Evolutionary conservation across 495 filamentous ascomycete genomes (phyloP).

Genomic region (Staphylotrichum tortipilum): DNA sequence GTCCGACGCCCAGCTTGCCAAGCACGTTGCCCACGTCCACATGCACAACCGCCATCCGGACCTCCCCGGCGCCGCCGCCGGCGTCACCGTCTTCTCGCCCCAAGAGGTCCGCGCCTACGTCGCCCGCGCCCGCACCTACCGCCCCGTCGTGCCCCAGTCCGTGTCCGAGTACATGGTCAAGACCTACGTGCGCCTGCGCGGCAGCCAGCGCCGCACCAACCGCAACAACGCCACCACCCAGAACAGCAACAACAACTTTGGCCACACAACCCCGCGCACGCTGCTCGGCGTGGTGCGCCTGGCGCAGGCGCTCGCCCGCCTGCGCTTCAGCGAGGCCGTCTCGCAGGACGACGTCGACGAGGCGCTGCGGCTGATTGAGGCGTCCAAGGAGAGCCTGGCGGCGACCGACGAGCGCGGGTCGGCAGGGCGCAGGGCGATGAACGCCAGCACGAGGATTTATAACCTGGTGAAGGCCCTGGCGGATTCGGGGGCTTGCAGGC

Average conservation of each 20-base stretch:
- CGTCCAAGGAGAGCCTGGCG: constrained; percentile 79
- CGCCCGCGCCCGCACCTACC: constrained; percentile 79
- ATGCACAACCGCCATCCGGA: constrained; percentile 96
- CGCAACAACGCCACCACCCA: constrained; percentile 50
- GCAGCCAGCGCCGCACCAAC: constrained; percentile 75
- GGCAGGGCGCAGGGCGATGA: constrained; percentile 56
- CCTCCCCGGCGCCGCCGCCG: constrained; percentile 41
- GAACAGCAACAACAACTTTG: constrained; percentile 58
- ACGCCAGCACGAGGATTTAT: constrained; percentile 83
- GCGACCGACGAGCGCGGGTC: constrained; percentile 50
- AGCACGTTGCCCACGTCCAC: constrained; percentile 93
- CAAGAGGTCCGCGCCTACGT: constrained; percentile 93
- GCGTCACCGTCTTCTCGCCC: constrained; percentile 65
- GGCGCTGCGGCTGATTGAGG: constrained; percentile 80
- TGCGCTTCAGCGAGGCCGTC: constrained; percentile 76
- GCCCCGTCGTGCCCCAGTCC: constrained; percentile 70
- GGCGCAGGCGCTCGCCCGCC: constrained; percentile 87
- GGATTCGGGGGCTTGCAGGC: constrained; percentile 60
- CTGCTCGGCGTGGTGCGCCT: constrained; percentile 87
- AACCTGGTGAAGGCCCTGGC: constrained; percentile 79
- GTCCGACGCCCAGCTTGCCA: constrained; percentile 82
- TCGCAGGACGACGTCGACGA: constrained; percentile 92
- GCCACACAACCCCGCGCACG: constrained; percentile 86
- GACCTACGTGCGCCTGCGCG: constrained; percentile 86
- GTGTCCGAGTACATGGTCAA: constrained; percentile 94